phyloP scores from a whole-genome alignment of 306 rosid species.

The Quercus robur region DNA sequence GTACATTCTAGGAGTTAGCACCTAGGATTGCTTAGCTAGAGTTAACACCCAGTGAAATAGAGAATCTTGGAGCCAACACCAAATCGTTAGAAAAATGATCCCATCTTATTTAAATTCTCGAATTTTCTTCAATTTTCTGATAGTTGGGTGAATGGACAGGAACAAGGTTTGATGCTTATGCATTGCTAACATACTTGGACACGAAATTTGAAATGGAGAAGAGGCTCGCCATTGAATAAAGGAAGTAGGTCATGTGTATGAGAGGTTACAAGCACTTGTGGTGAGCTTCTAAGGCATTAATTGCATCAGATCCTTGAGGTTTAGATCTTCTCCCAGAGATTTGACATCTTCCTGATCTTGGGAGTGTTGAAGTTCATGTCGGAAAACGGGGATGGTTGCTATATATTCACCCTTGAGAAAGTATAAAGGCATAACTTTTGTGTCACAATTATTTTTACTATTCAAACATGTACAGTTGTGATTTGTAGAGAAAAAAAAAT shows the following conservation, averaged over 20 bases:
- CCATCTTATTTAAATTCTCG: too few species aligned
- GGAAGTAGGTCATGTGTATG: constrained; percentile 73
- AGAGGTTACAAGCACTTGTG: constrained; percentile 84
- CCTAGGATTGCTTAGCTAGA: too few species aligned
- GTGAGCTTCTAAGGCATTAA: constrained; percentile 85
- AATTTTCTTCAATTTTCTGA: constrained; percentile 3
- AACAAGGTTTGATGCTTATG: constrained; percentile 30
- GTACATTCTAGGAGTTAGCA: too few species aligned
- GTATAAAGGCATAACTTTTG: too few species aligned
- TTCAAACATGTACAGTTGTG: too few species aligned
- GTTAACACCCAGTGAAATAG: too few species aligned
- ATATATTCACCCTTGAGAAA: too few species aligned
- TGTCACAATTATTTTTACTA: too few species aligned
- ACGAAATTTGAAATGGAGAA: constrained; percentile 38
- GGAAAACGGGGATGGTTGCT: too few species aligned
- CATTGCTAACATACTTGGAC: constrained; percentile 27
- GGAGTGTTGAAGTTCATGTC: constrained; percentile 69
- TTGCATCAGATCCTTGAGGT: constrained; percentile 65
- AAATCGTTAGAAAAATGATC: too few species aligned
- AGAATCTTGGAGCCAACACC: too few species aligned
- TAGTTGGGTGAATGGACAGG: constrained; percentile 51
- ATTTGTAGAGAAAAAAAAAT: too few species aligned
- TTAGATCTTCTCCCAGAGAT: constrained; percentile 80
- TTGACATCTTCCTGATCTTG: constrained; percentile 81
- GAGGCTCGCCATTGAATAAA: constrained; percentile 43